phyloP scores from a whole-genome alignment of 768 basidiomycete genomes.

The Lactarius quietus region DNA sequence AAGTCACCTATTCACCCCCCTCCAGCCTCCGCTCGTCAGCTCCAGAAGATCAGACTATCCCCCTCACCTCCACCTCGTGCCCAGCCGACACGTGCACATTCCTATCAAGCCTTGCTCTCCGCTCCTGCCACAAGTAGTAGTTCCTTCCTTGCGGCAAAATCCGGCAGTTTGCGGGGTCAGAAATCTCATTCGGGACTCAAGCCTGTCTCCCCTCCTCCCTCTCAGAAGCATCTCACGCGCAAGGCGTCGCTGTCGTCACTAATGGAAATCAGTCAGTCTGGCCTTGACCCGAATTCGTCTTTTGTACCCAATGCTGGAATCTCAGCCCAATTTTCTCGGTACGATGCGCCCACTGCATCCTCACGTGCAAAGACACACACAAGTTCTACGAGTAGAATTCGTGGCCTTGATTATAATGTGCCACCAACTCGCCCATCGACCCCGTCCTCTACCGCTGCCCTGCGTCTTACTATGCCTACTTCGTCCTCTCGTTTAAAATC shows the following conservation, averaged over 20 bases:
- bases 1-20: slow-evolving; percentile 73
- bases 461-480: slow-evolving; percentile 86
- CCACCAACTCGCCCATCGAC: slow-evolving; percentile 80
- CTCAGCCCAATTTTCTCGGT: slow-evolving; percentile 42
- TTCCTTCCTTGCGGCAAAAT: slow-evolving; percentile 63
- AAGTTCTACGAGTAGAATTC: slow-evolving; percentile 59
- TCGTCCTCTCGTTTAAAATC: slow-evolving; percentile 65
- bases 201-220: slow-evolving; percentile 64
- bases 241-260: slow-evolving; percentile 79
- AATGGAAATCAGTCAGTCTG: slow-evolving; percentile 54
- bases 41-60: slow-evolving; percentile 63
- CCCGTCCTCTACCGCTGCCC: slow-evolving; percentile 71
- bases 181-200: slow-evolving; percentile 83
- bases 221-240: slow-evolving; percentile 59
- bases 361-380: slow-evolving; percentile 73
- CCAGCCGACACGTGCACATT: slow-evolving; percentile 51
- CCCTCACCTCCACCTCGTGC: slow-evolving; percentile 63
- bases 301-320: slow-evolving; percentile 34
- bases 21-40: slow-evolving; percentile 62
- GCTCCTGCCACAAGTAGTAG: slow-evolving; percentile 47
- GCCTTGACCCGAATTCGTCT: slow-evolving; percentile 42
- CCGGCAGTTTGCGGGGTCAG: slow-evolving; percentile 74
- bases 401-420: slow-evolving; percentile 56
- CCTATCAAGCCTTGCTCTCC: slow-evolving; percentile 49
- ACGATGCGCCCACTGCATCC: slow-evolving; percentile 76